Conservation (phyloP, 139 green algal species). For the Chlorella sp. region DNA sequence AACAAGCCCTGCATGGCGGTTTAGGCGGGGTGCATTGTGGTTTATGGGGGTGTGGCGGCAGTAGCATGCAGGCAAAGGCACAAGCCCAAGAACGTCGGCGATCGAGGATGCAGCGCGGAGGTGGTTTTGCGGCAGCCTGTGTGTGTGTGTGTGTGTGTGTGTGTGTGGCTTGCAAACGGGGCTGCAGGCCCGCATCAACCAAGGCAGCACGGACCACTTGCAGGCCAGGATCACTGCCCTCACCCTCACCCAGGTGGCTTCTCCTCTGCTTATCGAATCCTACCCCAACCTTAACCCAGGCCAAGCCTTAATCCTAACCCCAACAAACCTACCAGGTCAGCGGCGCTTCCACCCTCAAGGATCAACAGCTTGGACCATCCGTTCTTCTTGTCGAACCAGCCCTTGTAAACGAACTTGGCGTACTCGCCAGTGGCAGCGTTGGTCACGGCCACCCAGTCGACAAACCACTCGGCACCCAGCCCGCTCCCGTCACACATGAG, state of each 20-base stretch:
- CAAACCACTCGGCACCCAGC: conserved; percentile 44
- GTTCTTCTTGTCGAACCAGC: conserved; percentile 41
- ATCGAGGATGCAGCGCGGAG: background rate
- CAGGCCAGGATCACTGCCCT: background rate
- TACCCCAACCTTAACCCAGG: background rate
- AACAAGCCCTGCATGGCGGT: background rate
- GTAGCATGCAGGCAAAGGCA: background rate
- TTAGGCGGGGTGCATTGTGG: background rate
- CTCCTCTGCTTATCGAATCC: background rate
- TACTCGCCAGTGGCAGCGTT: conserved; percentile 22
- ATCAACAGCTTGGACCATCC: conserved; percentile 38
- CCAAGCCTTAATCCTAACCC: too few relatives aligned
- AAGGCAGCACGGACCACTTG: background rate
- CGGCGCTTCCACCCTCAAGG: conserved; percentile 1
- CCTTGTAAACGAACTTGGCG: conserved; percentile 29
- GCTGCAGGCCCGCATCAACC: background rate
- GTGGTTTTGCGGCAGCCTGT: background rate
- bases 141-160: background rate
- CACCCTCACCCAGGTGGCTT: background rate
- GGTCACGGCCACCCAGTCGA: conserved; percentile 36
- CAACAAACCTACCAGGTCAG: background rate
- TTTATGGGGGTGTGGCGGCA: background rate
- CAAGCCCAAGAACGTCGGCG: background rate
- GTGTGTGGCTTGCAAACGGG: background rate
- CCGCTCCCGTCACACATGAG: conserved; percentile 40